phyloP scores from a whole-genome alignment of 495 filamentous ascomycete species.

The Penicillium soppii region DNA sequence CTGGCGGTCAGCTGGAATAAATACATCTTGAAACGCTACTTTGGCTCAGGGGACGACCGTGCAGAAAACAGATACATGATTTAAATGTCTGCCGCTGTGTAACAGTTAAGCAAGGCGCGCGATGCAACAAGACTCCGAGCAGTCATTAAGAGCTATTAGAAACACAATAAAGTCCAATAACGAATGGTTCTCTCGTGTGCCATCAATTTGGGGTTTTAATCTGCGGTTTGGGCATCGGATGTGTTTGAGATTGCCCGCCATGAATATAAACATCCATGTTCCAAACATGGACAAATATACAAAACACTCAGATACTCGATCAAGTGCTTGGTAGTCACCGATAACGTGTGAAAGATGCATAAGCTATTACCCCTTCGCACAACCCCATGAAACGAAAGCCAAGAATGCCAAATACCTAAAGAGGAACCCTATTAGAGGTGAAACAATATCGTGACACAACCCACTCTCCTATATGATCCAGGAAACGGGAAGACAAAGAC shows the following conservation, averaged over 20 bases:
- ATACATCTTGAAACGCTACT: slow-evolving; percentile 2
- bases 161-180: not conserved
- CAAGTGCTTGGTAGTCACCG: too few relatives aligned
- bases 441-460: slow-evolving; percentile 4
- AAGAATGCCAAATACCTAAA: not conserved
- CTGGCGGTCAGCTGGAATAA: not conserved
- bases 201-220: too few relatives aligned
- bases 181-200: not conserved
- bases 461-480: not conserved
- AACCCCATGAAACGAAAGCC: not conserved
- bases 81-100: slow-evolving; percentile 5
- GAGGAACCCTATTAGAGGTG: not conserved
- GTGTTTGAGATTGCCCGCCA: too few relatives aligned
- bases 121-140: not conserved
- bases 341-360: too few relatives aligned
- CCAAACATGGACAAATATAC: too few relatives aligned
- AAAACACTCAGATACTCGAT: too few relatives aligned
- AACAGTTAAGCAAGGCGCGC: not conserved
- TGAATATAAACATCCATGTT: too few relatives aligned
- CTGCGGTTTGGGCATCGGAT: too few relatives aligned
- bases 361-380: not conserved
- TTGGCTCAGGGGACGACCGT: not conserved
- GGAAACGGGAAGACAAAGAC: not conserved
- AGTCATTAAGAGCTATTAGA: not conserved
- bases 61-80: not conserved